Evolutionary conservation across 139 green algal genomes (phyloP).

Genomic region (Monoraphidium neglectum): DNA sequence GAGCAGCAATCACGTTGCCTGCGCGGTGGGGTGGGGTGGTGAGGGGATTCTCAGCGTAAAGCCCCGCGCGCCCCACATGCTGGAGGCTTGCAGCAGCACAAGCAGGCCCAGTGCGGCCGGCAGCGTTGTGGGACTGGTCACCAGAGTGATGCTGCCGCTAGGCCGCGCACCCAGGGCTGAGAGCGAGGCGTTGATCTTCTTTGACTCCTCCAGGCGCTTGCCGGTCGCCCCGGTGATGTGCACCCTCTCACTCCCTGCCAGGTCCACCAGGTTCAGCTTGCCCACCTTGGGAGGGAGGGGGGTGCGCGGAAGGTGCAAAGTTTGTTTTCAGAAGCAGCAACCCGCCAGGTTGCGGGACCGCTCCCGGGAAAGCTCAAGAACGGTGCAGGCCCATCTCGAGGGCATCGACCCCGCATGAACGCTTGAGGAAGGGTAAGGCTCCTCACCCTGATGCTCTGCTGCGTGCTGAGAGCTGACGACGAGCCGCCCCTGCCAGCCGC

Average conservation of each 20-base stretch:
- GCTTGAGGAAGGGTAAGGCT: no score
- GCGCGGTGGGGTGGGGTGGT: background rate
- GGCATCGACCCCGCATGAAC: no score
- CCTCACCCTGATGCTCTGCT: no score
- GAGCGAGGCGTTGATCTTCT: constrained; percentile 97
- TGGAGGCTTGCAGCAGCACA: background rate
- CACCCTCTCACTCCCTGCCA: constrained; percentile 94
- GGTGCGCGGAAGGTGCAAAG: no score
- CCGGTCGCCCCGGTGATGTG: constrained; percentile 90
- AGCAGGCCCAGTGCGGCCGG: background rate
- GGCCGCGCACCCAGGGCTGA: constrained; percentile 70
- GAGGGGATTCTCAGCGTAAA: background rate
- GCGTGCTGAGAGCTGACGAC: background rate
- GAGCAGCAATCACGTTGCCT: constrained; percentile 96
- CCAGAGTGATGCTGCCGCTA: background rate
- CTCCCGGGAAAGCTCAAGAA: no score
- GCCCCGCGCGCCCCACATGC: background rate
- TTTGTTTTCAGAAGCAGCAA: no score
- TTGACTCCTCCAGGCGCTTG: constrained; percentile 93
- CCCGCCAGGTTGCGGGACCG: no score
- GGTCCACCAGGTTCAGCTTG: constrained; percentile 98
- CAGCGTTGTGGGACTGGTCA: no score
- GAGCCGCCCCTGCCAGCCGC: background rate
- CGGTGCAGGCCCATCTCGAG: no score
- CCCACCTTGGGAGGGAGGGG: constrained; percentile 65